Evolutionary conservation across 1,284 basidiomycete genomes (phyloP), one percentile per base, ranked within the genome.

Genomic region (Austropuccinia psidii): DNA sequence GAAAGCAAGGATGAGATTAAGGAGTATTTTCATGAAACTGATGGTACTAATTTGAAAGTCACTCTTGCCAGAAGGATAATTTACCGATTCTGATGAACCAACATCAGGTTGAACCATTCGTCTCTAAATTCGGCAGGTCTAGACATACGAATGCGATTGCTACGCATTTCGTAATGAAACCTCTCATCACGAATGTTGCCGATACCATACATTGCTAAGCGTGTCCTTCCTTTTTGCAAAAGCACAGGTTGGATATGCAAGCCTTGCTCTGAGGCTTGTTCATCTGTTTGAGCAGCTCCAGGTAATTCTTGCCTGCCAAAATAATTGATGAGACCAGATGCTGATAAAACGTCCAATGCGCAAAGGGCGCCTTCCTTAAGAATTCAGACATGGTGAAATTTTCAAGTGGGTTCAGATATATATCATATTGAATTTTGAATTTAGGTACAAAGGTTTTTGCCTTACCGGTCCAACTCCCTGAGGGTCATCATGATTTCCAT

Each of bases 401-500:
- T 13, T 1, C 24, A 68, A 17, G 69, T 60, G 6, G 45, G 33
- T 52, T 6, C 24, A 24, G 3, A 1, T 19, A 24, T 45, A n/a
- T n/a, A n/a, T n/a, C n/a, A n/a, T n/a, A n/a, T n/a, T n/a, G n/a
- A n/a, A n/a, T n/a, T n/a, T 69, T 47, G 11, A 73, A 55, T 8
- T 33, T 33, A 49, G 64, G 11, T 19, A 13, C 33, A 45, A 39
- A 15, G 60, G 57, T 50, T 27, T 35, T 2, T 24, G 29, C 33
- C 89, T 77, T 78, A 92, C 92, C 11, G 90, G 85, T 15, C 93
- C 93, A 13, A 93, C 89, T 27, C 95, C 96, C 82, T 98, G 96
- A 37, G 96, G 95, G 78, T 99, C 95, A 79, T 99, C 96, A 81
- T 99, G 96, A 79, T 99, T 99, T 50, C 95, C 96, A 79, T 99